Evolutionary conservation across 2,329 filamentous ascomycete genomes (phyloP), one percentile per base, ranked within the genome.

Genomic region (Verticillium zaregamsianum): DNA sequence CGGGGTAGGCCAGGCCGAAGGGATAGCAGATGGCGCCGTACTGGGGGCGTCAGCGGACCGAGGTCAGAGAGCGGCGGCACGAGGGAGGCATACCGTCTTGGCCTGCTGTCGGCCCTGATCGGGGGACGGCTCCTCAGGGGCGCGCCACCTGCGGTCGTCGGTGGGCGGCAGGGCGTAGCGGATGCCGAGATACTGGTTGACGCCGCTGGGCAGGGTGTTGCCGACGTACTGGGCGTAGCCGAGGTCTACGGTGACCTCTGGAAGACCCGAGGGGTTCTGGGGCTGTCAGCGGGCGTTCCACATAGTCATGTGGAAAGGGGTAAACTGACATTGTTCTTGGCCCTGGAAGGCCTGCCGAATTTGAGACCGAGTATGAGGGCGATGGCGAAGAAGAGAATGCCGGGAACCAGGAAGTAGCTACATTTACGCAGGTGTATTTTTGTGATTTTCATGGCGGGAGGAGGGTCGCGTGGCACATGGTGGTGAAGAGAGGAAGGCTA

Each of bases 111-210:
- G 68, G 2, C 65, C 67, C 1, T 68, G 63, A 12, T 71, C 68
- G 3, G 62, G 70, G 2, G 69, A 71, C 3, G 82, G 82, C 37
- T 78, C 72, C 17, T 75, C 70, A 0, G 84, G 83, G 20, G 81
- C 79, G 31, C 79, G 73, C 74, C 81, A 86, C 59, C 84, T 77
- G 37, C 84, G 72, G 45, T 82, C 72, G 2, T 77, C 80, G 0
- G 80, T 61, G 5, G 84, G 83, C n/a, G 82, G 73, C 15, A 77
- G 74, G 12, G 84, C 84, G 68, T 80, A 86, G 54, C 82, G 80
- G 70, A 82, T 72, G 14, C 80, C 80, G 3, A 80, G 71, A 67
- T 77, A 84, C 66, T 80, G 72, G 58, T 74, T 75, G 33, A 83
- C 73, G n/a, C 73, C 75, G 32, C 69, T 74, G 28, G 68, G 64